Evolutionary conservation across 139 green algal genomes (phyloP).

Genomic region (Asterochloris sp.): DNA sequence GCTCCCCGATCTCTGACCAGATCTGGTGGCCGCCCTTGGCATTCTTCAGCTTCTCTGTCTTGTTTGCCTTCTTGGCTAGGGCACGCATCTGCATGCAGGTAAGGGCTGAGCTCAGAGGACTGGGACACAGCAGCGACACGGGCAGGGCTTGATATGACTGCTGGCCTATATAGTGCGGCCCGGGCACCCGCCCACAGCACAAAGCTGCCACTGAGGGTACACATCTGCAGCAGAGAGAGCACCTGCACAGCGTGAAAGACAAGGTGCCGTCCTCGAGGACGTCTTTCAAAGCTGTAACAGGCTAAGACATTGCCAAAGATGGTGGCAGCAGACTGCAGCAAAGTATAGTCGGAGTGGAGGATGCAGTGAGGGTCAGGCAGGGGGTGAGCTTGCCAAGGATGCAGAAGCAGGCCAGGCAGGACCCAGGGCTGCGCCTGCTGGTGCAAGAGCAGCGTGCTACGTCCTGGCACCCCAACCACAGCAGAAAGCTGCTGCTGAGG

Average conservation of each 20-base stretch:
- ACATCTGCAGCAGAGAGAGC: neutral
- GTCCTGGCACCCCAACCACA: no score
- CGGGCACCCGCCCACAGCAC: neutral
- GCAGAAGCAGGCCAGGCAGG: no score
- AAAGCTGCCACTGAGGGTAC: neutral
- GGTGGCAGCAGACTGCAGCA: neutral
- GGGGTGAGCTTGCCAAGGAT: no score
- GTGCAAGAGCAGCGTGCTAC: no score
- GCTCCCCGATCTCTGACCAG: slow-evolving; percentile 68
- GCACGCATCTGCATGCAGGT: slow-evolving; percentile 29
- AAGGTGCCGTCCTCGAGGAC: neutral
- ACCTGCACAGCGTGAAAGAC: neutral
- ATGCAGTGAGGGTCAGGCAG: no score
- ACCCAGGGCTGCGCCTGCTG: no score
- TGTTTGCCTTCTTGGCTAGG: slow-evolving; percentile 66
- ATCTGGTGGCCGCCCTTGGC: slow-evolving; percentile 75
- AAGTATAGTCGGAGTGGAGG: neutral
- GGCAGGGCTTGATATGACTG: neutral
- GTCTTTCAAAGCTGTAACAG: neutral
- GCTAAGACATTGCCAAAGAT: neutral
- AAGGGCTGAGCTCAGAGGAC: neutral
- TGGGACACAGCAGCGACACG: neutral
- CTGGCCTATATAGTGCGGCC: neutral
- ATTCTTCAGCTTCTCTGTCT: slow-evolving; percentile 80
- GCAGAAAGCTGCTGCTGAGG: no score